Evolutionary conservation across 331 rosid genomes (phyloP).

Genomic region (Malus hybrid): DNA sequence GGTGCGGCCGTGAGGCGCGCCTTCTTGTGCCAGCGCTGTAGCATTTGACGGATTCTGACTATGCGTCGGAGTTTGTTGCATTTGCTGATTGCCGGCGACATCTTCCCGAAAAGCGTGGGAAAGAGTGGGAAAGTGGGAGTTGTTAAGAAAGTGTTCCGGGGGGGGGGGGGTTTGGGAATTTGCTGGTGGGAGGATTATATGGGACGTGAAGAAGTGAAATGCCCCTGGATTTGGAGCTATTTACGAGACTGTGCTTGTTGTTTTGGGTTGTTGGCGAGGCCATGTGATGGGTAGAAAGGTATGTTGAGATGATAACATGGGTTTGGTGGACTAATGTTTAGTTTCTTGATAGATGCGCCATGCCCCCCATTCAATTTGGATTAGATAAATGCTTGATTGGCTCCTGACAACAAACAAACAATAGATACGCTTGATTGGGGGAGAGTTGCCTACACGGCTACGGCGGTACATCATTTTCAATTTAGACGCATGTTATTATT

Average conservation of each 20-base stretch:
- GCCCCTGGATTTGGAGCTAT: constrained; percentile 31
- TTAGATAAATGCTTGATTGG: neutral
- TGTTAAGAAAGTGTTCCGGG: neutral
- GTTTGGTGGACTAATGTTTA: neutral
- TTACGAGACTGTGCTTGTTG: constrained; percentile 43
- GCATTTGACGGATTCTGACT: constrained; percentile 80
- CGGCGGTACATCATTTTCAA: too few relatives aligned
- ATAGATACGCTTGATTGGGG: too few relatives aligned
- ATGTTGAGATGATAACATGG: neutral
- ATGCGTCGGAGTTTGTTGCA: constrained; percentile 73
- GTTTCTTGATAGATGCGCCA: neutral
- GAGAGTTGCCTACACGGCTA: too few relatives aligned
- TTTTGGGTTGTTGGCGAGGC: neutral
- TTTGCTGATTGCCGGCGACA: constrained; percentile 29
- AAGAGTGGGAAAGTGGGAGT: neutral
- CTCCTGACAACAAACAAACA: neutral
- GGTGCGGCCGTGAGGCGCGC: constrained; percentile 25
- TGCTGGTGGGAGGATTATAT: constrained; percentile 11
- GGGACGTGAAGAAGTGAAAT: neutral
- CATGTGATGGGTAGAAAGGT: constrained; percentile 19
- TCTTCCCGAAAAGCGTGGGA: neutral
- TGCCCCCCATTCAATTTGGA: neutral
- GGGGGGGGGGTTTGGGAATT: neutral
- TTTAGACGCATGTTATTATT: too few relatives aligned
- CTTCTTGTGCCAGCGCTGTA: constrained; percentile 64